Evolutionary conservation across 768 basidiomycete species (phyloP).

Genomic region (Brasilioporus rufonigricans): DNA sequence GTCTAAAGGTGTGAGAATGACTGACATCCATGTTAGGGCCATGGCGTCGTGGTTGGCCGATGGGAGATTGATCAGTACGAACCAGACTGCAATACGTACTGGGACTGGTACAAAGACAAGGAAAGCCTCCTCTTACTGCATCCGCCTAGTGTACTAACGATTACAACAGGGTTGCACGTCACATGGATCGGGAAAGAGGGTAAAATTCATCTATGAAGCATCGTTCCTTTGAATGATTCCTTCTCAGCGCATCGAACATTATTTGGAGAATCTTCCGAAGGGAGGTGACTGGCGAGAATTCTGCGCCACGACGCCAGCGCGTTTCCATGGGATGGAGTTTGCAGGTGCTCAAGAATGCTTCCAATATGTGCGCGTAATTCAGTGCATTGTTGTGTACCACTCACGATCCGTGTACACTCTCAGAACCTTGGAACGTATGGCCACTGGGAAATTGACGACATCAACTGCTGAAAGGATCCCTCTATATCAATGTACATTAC

Average conservation of each 20-base stretch:
- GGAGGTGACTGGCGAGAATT: slow-evolving; percentile 32
- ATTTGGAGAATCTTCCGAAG: slow-evolving; percentile 26
- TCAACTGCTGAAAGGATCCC: slow-evolving; percentile 1
- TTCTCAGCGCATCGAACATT: slow-evolving; percentile 30
- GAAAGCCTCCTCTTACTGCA: slow-evolving; percentile 1
- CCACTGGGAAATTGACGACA: slow-evolving; percentile 23
- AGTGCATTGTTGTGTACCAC: background rate
- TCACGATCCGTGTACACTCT: background rate
- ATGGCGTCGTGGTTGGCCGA: slow-evolving; percentile 20
- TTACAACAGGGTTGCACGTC: slow-evolving; percentile 25
- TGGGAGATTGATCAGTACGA: slow-evolving; percentile 28
- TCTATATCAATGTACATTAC: background rate
- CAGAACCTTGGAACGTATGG: slow-evolving; percentile 21
- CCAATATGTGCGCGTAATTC: slow-evolving; percentile 12
- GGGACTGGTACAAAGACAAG: slow-evolving; percentile 31
- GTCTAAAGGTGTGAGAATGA: background rate
- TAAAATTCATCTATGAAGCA: background rate
- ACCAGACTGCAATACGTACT: slow-evolving; percentile 26
- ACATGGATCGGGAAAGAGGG: slow-evolving; percentile 24
- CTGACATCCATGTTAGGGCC: slow-evolving; percentile 13
- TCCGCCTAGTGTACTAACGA: background rate
- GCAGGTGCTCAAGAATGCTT: slow-evolving; percentile 22
- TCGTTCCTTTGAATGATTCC: background rate
- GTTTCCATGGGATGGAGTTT: slow-evolving; percentile 26
- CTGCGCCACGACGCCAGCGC: slow-evolving; percentile 33